phyloP scores from a whole-genome alignment of 257 asterid species.

The Striga asiatica region DNA sequence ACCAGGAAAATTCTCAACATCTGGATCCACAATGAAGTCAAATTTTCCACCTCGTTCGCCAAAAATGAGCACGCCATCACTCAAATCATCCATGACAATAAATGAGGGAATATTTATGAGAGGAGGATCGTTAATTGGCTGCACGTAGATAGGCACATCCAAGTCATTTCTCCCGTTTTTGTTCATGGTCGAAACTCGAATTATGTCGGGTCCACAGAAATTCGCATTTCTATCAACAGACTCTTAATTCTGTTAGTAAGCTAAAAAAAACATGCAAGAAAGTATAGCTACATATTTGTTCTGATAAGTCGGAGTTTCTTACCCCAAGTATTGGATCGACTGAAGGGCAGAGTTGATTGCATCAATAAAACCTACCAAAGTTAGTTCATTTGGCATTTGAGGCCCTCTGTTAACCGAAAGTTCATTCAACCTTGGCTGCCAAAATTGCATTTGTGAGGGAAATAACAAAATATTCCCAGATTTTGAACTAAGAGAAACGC shows the following conservation, averaged over 20 bases:
- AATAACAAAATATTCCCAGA: constrained; percentile 49
- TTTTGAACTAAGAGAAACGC: constrained; percentile 42
- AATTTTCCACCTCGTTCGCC: constrained; percentile 24
- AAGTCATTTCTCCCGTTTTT: constrained; percentile 48
- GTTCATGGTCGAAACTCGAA: constrained; percentile 56
- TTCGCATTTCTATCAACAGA: constrained; percentile 52
- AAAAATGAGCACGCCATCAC: constrained; percentile 49
- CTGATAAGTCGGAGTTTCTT: too few species aligned
- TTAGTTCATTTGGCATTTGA: constrained; percentile 29
- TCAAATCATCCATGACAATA: constrained; percentile 36
- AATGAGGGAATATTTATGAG: constrained; percentile 57
- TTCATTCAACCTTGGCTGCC: constrained; percentile 48
- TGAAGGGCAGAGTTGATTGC: constrained; percentile 64
- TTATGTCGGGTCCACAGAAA: constrained; percentile 56
- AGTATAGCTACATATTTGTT: too few species aligned
- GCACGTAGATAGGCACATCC: constrained; percentile 63
- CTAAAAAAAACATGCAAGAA: too few species aligned
- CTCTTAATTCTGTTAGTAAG: too few species aligned
- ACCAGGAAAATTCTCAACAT: constrained; percentile 69
- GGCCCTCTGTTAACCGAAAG: constrained; percentile 24
- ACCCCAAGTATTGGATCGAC: constrained; percentile 75
- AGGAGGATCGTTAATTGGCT: constrained; percentile 86
- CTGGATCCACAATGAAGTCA: constrained; percentile 63
- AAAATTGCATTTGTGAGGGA: constrained; percentile 54
- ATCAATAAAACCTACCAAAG: constrained; percentile 49